Percentiles rank a stretch among this genome's conserved stretches.
Conservation (phyloP, 441 rosid genomes). For the Eutrema salsugineum region DNA sequence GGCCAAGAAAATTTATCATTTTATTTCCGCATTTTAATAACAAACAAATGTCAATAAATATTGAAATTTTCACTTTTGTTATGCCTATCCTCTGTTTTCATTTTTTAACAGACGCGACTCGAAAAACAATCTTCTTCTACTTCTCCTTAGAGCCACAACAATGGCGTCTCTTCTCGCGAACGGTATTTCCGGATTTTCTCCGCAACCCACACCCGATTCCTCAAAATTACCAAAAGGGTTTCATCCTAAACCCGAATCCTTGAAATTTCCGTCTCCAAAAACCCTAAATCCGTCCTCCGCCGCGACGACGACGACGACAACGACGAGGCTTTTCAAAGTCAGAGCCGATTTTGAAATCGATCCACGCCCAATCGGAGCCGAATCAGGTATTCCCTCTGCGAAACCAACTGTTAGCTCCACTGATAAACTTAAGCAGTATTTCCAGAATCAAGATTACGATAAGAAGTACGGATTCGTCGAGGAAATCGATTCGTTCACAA, state of each 20-base stretch:
- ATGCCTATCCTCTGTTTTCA: background rate
- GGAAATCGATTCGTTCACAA: conserved; percentile 74
- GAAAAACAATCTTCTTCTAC: background rate
- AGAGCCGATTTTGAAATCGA: conserved; percentile 49
- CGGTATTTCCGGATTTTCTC: conserved; percentile 43
- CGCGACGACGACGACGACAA: background rate
- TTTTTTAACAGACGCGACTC: conserved; percentile 9
- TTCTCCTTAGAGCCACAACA: conserved; percentile 22
- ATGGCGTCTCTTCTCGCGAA: conserved; percentile 60
- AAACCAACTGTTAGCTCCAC: conserved; percentile 38
- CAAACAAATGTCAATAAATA: background rate
- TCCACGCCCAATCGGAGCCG: conserved; percentile 37
- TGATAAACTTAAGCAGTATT: conserved; percentile 64
- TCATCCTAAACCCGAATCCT: conserved; percentile 27
- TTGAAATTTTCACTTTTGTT: background rate
- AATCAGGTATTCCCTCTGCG: conserved; percentile 43
- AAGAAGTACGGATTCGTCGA: conserved; percentile 63
- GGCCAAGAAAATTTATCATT: conserved; percentile 16
- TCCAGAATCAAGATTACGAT: conserved; percentile 64
- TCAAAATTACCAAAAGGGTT: conserved; percentile 27
- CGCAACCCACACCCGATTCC: conserved; percentile 33
- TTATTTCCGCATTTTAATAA: background rate
- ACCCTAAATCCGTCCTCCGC: conserved; percentile 6
- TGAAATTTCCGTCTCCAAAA: conserved; percentile 27
- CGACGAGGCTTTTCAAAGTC: conserved; percentile 24